Evolutionary conservation across 2,329 filamentous ascomycete species (phyloP), one percentile per base, ranked within the genome.

Genomic region (Monosporascus cannonballus): DNA sequence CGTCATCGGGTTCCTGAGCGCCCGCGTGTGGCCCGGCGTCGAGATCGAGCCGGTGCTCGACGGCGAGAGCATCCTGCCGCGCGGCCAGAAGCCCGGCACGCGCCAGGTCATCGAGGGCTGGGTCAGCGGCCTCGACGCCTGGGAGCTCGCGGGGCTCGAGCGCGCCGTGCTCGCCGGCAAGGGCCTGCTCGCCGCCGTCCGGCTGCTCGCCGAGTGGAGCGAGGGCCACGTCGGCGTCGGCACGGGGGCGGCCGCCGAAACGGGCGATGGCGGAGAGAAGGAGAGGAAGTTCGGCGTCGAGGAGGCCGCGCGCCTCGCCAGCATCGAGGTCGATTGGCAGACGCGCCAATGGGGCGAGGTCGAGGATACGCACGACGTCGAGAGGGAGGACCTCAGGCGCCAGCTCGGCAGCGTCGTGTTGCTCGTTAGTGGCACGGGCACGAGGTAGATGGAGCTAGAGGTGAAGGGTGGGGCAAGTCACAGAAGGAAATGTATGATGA

Each of bases 301-400:
- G 63, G 85, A 96, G 67, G 93, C 92, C 1, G 85, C 89, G 0
- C 77, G 80, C 63, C 86, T 87, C 15, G 85, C 87, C 6, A 96
- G 82, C 62, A 69, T 95, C 42, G 94, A 99, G 75, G 90, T 96
- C 17, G 79, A 83, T 58, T 96, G 90, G 86, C 94, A 99, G 79
- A 95, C 86, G 1, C 76, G 81, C 27, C 85, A 88, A 71, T 97
- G 94, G 93, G 94, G 94, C 8, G 92, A 96, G 76, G 94, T 99
- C 1, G 94, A 99, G 69, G 92, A 99, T 71, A 96, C 92, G 27
- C 94, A 99, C 72, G 94, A 99, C 75, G 94, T 99, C 1, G 88
- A 96, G 64, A 89, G 86, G 70, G 93, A 96, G 71, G 94, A 99
- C 70, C 62, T 97, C 59, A 81, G 84, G 66, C 80, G 93, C 64